Base-by-base conservation (phyloP, 2,329 filamentous ascomycete species). In the Fusarium sp. region DNA sequence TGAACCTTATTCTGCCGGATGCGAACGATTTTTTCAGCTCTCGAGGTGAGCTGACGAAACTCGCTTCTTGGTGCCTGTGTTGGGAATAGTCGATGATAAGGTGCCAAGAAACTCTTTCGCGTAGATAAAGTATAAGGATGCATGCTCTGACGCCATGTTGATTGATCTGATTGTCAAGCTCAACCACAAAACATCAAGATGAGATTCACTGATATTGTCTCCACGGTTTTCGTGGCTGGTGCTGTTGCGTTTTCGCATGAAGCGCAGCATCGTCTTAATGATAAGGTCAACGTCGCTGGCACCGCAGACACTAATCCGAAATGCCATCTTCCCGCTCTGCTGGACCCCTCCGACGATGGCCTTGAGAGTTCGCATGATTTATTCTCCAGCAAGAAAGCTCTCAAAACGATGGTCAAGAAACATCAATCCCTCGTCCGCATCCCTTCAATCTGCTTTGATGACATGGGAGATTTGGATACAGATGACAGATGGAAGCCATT, bases 401-500 rank as follows among this genome's bases (percentile, higher is more conserved):
- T 83, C 8, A 61, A 73, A 5, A 81, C 69, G 22, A 84, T 87
- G 73, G 81, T 88, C 39, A 66, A 81, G 45, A 84, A 87, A 10
- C 84, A 88, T 62, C 86, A 87, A 15, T 84, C 84, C 12, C 84
- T 90, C 7, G 88, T 90, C 10, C 83, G 84, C 51, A 84, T 90
- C 18, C 84, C 85, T 1, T 86, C 87, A 1, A 80, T 89, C 44
- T 87, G 84, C 44, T 89, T 85, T 70, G 88, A 90, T 65, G 86
- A 89, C 52, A 84, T 88, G 66, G 87, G 87, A 14, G 78, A 82
- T 9, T 82, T 89, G 20, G 86, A 85, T 18, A 79, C 86, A 32
- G 88, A 90, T 68, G 77, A 83, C 32, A 82, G 88, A 59, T 90
- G 87, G 87, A 78, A 86, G 28, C 82, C 87, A 0, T 88, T 89